These are phyloP conservation scores for Gloeophyllum trabeum DNA, from an alignment of 768 basidiomycete genomes.

Conservation along the genomic window DNA sequence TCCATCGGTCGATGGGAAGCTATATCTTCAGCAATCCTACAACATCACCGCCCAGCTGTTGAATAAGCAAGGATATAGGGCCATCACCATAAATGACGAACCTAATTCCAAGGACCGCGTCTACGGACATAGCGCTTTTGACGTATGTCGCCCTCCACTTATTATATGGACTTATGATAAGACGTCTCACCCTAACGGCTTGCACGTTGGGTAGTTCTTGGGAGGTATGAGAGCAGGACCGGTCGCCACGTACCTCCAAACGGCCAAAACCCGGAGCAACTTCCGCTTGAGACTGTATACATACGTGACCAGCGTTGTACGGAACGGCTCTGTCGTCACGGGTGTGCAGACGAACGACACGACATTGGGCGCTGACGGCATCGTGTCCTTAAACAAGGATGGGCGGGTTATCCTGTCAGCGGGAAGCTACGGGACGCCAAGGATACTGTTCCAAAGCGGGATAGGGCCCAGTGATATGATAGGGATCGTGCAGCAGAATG, in stretches of 20 bases:
- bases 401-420: constrained; percentile 54
- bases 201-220: constrained; percentile 13
- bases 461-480: constrained; percentile 54
- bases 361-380: constrained; percentile 39
- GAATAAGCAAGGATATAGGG: constrained; percentile 33
- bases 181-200: not conserved
- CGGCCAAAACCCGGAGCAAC: constrained; percentile 41
- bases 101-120: constrained; percentile 48
- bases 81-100: constrained; percentile 43
- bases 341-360: constrained; percentile 55
- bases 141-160: constrained; percentile 12
- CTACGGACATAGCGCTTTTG: constrained; percentile 39
- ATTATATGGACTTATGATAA: not conserved
- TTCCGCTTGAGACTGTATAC: constrained; percentile 38
- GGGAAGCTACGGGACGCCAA: constrained; percentile 43
- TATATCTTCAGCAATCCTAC: constrained; percentile 41
- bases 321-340: constrained; percentile 41
- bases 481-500: constrained; percentile 31
- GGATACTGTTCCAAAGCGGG: constrained; percentile 49
- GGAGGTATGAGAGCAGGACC: constrained; percentile 36
- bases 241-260: constrained; percentile 47
- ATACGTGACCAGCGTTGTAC: constrained; percentile 39
- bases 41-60: constrained; percentile 33
- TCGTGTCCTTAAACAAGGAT: constrained; percentile 38
- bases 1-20: constrained; percentile 48